Conservation (phyloP, 306 rosid species). For the Canavalia gladiata region DNA sequence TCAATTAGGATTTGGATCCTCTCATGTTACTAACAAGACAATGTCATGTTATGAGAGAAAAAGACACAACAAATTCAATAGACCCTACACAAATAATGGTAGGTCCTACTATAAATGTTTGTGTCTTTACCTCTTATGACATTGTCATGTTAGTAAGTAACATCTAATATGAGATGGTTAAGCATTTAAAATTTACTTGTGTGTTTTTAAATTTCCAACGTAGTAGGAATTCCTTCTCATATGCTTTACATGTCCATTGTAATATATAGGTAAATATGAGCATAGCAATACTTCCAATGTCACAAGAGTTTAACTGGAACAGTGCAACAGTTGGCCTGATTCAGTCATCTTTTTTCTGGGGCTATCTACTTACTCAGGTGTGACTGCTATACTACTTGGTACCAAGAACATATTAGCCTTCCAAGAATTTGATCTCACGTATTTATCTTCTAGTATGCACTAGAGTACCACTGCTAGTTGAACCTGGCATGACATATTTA, state of each 20-base stretch:
- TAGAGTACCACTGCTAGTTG: constrained; percentile 19
- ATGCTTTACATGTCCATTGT: constrained; percentile 20
- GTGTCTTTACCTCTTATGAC: background rate
- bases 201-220: background rate
- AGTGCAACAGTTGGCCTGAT: constrained; percentile 95
- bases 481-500: constrained; percentile 13
- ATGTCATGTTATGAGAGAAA: background rate
- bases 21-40: background rate
- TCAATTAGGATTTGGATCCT: constrained; percentile 7
- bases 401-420: constrained; percentile 15
- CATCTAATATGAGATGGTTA: background rate
- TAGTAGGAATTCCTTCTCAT: background rate
- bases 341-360: constrained; percentile 98
- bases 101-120: background rate
- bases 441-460: constrained; percentile 29
- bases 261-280: constrained; percentile 88
- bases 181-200: background rate
- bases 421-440: constrained; percentile 7
- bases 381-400: constrained; percentile 15
- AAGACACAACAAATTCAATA: background rate
- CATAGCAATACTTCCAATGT: constrained; percentile 98
- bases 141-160: constrained; percentile 1
- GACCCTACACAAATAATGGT: background rate
- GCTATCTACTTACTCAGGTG: constrained; percentile 97
- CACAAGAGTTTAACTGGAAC: constrained; percentile 91